Percentiles rank a stretch among this genome's conserved stretches.
These are phyloP conservation scores for Saccharomyces paradoxus DNA, from an alignment of 805 yeast species.

Conservation along the genomic window DNA sequence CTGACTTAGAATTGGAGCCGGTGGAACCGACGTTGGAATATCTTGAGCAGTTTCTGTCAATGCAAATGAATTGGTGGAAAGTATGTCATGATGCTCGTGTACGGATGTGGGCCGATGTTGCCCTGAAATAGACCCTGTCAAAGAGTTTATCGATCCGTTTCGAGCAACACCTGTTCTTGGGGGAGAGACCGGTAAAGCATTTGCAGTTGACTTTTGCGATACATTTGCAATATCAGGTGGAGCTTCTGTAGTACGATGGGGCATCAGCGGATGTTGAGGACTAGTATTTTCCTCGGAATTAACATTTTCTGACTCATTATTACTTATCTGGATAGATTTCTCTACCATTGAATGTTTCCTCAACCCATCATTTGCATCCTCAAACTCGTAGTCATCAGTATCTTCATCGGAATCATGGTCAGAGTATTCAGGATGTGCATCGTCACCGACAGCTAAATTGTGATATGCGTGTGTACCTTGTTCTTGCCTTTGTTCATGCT, in stretches of 20 bases:
- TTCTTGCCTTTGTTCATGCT: slow-evolving; percentile 7
- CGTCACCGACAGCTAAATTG: background rate
- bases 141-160: background rate
- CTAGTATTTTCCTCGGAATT: background rate
- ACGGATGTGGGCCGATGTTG: background rate
- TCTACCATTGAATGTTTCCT: background rate
- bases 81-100: background rate
- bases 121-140: background rate
- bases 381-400: background rate
- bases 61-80: background rate
- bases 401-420: background rate
- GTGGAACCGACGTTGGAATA: background rate
- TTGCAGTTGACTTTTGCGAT: background rate
- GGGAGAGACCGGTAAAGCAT: background rate
- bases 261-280: background rate
- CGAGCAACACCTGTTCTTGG: background rate
- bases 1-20: background rate
- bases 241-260: background rate
- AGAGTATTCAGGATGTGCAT: background rate
- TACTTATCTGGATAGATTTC: background rate
- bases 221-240: background rate
- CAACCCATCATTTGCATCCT: background rate
- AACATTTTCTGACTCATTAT: background rate
- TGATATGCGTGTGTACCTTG: background rate
- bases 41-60: background rate